Percentiles rank a stretch among this genome's conserved stretches.
phyloP scores from a whole-genome alignment of 257 asterid species.

The Solanum habrochaites region DNA sequence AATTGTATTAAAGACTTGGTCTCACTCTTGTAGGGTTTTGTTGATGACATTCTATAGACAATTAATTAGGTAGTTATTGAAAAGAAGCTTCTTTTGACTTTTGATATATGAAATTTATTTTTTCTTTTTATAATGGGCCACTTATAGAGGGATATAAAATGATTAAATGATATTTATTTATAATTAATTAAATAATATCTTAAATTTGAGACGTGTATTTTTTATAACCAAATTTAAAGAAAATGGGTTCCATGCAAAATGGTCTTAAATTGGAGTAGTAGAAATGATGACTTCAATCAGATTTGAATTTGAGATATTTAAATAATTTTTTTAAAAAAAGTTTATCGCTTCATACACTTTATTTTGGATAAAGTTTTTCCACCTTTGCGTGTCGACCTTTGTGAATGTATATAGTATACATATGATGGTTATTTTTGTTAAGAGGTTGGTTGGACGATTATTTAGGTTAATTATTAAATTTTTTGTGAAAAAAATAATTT shows the following conservation, averaged over 20 bases:
- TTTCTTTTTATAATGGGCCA: neutral
- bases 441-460: neutral
- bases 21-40: neutral
- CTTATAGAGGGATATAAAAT: neutral
- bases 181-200: neutral
- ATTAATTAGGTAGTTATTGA: neutral
- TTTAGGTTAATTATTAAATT: neutral
- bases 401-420: neutral
- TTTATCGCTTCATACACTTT: fast-evolving
- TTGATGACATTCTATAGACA: neutral
- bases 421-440: neutral
- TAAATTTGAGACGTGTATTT: neutral
- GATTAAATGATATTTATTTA: neutral
- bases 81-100: neutral
- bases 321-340: neutral
- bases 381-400: no score
- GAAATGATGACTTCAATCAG: fast-evolving
- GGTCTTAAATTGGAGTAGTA: neutral
- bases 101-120: neutral
- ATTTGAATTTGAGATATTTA: neutral
- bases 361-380: no score
- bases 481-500: neutral
- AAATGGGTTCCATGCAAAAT: neutral
- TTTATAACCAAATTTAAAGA: neutral
- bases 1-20: neutral